phyloP scores from a whole-genome alignment of 208 protist genomes.

The Acanthamoeba royreba region DNA sequence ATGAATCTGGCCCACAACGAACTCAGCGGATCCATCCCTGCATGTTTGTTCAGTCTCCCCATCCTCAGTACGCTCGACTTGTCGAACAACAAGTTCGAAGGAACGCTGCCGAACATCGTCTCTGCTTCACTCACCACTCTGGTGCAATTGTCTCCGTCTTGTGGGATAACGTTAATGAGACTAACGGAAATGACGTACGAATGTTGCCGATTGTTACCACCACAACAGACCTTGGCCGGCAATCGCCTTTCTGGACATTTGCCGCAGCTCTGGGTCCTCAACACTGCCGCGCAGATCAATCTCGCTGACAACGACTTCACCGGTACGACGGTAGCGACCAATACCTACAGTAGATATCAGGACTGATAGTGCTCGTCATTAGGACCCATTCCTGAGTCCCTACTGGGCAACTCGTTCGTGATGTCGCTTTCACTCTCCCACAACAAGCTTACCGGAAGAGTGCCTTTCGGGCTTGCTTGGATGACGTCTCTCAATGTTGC shows the following conservation, averaged over 20 bases:
- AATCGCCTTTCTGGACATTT: neutral
- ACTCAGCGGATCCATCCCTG: too few species aligned
- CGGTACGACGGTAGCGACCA: neutral
- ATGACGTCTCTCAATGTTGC: neutral
- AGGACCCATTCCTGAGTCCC: neutral
- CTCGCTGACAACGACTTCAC: neutral
- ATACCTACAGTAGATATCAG: neutral
- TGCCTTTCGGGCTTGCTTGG: neutral
- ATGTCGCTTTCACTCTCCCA: neutral
- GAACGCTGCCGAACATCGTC: too few species aligned
- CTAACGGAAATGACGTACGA: too few species aligned
- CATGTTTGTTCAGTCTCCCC: too few species aligned
- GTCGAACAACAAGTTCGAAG: too few species aligned
- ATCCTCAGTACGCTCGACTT: too few species aligned
- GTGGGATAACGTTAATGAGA: too few species aligned
- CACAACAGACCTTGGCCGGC: neutral
- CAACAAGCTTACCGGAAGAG: neutral
- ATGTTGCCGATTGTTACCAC: too few species aligned
- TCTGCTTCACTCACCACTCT: too few species aligned
- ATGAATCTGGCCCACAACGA: too few species aligned
- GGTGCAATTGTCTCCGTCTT: too few species aligned
- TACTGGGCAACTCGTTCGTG: neutral
- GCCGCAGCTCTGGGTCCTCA: neutral
- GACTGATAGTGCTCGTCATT: neutral
- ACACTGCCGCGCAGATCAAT: neutral